Evolutionary conservation across 2,329 filamentous ascomycete genomes (phyloP).

Genomic region (Beauveria asiatica): DNA sequence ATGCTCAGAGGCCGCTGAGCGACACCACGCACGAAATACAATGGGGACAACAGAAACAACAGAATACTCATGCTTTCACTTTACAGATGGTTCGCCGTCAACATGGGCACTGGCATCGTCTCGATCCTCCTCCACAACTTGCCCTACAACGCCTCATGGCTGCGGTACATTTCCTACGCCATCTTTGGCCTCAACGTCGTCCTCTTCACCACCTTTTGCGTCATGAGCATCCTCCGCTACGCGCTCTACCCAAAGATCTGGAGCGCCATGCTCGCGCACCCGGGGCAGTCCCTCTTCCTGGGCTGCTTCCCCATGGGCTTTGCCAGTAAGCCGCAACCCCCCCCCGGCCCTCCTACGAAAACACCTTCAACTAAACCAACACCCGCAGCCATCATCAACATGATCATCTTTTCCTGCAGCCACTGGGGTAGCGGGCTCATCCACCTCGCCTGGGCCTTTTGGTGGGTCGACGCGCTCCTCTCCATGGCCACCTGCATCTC

Average conservation of each 20-base stretch:
- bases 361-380: too few species aligned
- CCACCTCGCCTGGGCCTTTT: conserved; percentile 47
- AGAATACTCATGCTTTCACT: too few species aligned
- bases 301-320: conserved; percentile 62
- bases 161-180: conserved; percentile 49
- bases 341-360: too few species aligned
- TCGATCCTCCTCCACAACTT: conserved; percentile 53
- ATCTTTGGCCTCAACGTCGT: conserved; percentile 53
- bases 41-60: too few species aligned
- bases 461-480: conserved; percentile 48
- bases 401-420: conserved; percentile 52
- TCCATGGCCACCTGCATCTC: conserved; percentile 45
- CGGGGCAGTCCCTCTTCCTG: conserved; percentile 59
- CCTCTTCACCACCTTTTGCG: conserved; percentile 47
- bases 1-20: too few species aligned
- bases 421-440: conserved; percentile 54
- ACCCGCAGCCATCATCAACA: conserved; percentile 48
- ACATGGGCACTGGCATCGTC: conserved; percentile 62
- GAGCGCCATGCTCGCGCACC: conserved; percentile 56
- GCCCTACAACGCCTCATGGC: conserved; percentile 49
- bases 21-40: too few species aligned
- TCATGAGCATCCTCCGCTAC: conserved; percentile 52
- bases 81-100: conserved; percentile 47
- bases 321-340: conserved; percentile 32
- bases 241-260: conserved; percentile 58